These are phyloP conservation scores for Colletotrichum destructivum DNA, from an alignment of 2,329 filamentous ascomycete genomes.

Conservation along the genomic window DNA sequence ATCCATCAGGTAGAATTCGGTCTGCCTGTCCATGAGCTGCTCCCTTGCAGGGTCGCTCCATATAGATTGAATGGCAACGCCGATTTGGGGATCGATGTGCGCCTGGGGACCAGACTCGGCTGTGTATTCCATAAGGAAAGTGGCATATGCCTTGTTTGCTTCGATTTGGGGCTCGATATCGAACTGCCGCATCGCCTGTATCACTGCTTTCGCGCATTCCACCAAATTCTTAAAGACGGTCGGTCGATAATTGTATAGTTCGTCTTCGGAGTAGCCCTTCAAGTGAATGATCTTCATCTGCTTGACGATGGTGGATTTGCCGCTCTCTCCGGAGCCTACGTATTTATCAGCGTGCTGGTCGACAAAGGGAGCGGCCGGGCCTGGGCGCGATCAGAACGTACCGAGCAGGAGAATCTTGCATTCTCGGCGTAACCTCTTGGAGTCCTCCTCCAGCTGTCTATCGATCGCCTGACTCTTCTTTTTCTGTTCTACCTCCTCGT, in stretches of 20 bases:
- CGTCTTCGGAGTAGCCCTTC: conserved; percentile 95
- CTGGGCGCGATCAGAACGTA: conserved; percentile 62
- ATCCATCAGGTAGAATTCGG: conserved; percentile 99
- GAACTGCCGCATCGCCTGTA: conserved; percentile 93
- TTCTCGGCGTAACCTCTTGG: conserved; percentile 91
- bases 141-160: conserved; percentile 80
- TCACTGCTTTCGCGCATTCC: conserved; percentile 95
- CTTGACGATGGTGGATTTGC: conserved; percentile 99
- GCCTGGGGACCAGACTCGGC: conserved; percentile 93
- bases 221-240: conserved; percentile 99
- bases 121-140: conserved; percentile 88
- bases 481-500: conserved; percentile 92
- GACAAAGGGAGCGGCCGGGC: background rate
- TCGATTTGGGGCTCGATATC: conserved; percentile 83
- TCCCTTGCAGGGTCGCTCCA: conserved; percentile 92
- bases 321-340: conserved; percentile 95
- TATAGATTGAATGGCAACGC: conserved; percentile 85
- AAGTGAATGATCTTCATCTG: conserved; percentile 99
- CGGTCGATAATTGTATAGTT: conserved; percentile 92
- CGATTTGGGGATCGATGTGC: conserved; percentile 84
- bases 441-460: conserved; percentile 93
- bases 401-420: conserved; percentile 98
- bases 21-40: conserved; percentile 90
- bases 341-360: conserved; percentile 23
- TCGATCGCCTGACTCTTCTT: conserved; percentile 98